phyloP scores from a whole-genome alignment of 768 basidiomycete genomes.

The Xerocomellus amylosporus region DNA sequence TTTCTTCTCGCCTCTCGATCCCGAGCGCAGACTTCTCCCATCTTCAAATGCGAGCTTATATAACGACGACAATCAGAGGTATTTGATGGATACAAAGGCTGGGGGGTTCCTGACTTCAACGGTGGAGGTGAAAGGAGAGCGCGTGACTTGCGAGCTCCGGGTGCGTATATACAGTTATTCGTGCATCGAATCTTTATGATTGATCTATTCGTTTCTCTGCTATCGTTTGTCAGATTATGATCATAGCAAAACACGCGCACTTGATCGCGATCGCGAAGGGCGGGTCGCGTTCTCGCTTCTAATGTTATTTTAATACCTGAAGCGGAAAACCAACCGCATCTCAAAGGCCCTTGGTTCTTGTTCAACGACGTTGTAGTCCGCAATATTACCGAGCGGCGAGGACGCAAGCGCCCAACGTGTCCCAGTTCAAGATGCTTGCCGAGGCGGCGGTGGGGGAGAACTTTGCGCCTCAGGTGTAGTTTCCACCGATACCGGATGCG shows the following conservation, averaged over 20 bases:
- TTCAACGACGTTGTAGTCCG: conserved; percentile 96
- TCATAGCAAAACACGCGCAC: conserved; percentile 72
- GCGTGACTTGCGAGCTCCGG: conserved; percentile 65
- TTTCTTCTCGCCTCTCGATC: conserved; percentile 38
- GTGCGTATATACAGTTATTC: conserved; percentile 43
- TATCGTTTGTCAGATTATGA: conserved; percentile 74
- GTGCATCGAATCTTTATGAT: not conserved
- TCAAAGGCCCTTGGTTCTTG: conserved; percentile 73
- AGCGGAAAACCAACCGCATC: conserved; percentile 41
- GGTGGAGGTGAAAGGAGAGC: conserved; percentile 54
- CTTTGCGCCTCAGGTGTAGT: conserved; percentile 22
- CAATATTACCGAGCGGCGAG: conserved; percentile 78
- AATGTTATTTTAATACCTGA: conserved; percentile 57
- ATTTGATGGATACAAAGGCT: conserved; percentile 64
- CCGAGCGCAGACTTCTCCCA: conserved; percentile 35
- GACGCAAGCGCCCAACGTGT: conserved; percentile 8
- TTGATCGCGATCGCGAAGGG: conserved; percentile 64
- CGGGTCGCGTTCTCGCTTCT: conserved; percentile 19
- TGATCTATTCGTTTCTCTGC: conserved; percentile 44
- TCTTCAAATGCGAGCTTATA: conserved; percentile 40
- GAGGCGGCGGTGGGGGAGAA: conserved; percentile 28
- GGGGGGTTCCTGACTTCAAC: conserved; percentile 54
- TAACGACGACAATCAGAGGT: conserved; percentile 62
- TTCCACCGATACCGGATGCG: conserved; percentile 19
- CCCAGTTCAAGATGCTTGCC: conserved; percentile 30